phyloP scores from a whole-genome alignment of 768 basidiomycete genomes.

The Cyclocybe aegerita region DNA sequence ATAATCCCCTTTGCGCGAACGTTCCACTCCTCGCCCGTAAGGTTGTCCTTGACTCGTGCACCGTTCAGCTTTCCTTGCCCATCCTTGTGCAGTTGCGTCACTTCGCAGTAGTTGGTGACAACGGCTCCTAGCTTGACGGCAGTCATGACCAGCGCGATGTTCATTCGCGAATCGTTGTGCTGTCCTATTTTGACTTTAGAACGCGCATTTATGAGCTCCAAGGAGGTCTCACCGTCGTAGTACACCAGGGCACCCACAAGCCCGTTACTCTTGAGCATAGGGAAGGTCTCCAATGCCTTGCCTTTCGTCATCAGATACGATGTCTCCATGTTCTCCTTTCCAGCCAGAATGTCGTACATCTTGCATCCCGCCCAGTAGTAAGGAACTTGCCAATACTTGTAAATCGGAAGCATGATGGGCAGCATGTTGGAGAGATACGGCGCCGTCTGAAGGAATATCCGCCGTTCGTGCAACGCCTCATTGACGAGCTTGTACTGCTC shows the following conservation, averaged over 20 bases:
- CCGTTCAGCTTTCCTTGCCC: constrained; percentile 64
- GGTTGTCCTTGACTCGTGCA: constrained; percentile 74
- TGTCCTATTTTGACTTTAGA: constrained; percentile 55
- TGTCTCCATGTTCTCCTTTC: constrained; percentile 94
- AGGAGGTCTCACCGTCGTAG: constrained; percentile 80
- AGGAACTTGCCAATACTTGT: constrained; percentile 98
- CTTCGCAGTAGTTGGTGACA: constrained; percentile 88
- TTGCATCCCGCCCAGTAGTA: constrained; percentile 97
- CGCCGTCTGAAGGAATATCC: constrained; percentile 92
- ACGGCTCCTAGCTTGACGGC: constrained; percentile 90
- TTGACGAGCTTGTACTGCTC: constrained; percentile 94
- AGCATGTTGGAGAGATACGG: constrained; percentile 92
- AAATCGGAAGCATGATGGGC: constrained; percentile 96
- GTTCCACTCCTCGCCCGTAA: constrained; percentile 81
- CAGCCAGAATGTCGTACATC: constrained; percentile 93
- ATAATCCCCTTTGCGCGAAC: constrained; percentile 86
- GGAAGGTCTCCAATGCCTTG: constrained; percentile 92
- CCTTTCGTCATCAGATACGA: constrained; percentile 95
- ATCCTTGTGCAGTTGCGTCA: constrained; percentile 74
- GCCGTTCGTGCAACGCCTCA: constrained; percentile 92
- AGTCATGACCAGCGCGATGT: constrained; percentile 91
- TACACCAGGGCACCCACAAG: constrained; percentile 95
- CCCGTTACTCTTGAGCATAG: constrained; percentile 92
- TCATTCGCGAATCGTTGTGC: constrained; percentile 99
- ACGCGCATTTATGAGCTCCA: constrained; percentile 14